Evolutionary conservation across 2,329 filamentous ascomycete species (phyloP), one percentile per base, ranked within the genome.

Genomic region (Fonsecaea pugnacius): DNA sequence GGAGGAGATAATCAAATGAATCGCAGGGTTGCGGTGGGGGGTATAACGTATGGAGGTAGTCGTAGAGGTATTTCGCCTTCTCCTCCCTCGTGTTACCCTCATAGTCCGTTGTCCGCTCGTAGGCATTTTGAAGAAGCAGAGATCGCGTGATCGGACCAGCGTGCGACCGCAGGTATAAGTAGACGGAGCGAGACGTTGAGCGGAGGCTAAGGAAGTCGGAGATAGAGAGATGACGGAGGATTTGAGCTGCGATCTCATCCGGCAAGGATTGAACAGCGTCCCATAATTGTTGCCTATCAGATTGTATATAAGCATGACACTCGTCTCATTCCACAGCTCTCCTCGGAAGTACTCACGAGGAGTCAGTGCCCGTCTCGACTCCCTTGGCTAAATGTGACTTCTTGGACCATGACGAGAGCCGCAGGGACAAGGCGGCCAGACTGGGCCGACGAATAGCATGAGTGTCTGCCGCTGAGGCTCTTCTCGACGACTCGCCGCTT

Each of bases 1-100:
- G 66, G 9, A 71, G 57, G 32, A 71, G 40, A 40, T 67, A 71
- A 14, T 63, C 58, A 24, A 62, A 65, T 3, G 62, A 65, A 12
- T 40, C 32, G 30, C 62, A 65, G 18, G 66, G 66, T 3, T 43
- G 50, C 16, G 66, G 64, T 32, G 51, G 63, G 35, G 66, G 66
- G 38, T 68, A 68, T 2, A 70, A 43, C 4, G 38, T 65, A 32
- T 63, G 62, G 30, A 66, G 61, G 33, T 63, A 67, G 36, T 62
- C 54, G 60, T 64, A 67, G 12, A 59, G 58, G 36, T 65, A 55
- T 35, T 32, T 9, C 27, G 63, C 53, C 48, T 38, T 66, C 7
- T 60, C 46, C 27, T 57, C 55, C 18, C 56, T 38, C 5, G 24
- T 12, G 18, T 52, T 33, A 9, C 59, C 60, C 21, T 63, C 56